Base-by-base conservation (phyloP, 768 basidiomycete genomes). In the Mycena vitilis region DNA sequence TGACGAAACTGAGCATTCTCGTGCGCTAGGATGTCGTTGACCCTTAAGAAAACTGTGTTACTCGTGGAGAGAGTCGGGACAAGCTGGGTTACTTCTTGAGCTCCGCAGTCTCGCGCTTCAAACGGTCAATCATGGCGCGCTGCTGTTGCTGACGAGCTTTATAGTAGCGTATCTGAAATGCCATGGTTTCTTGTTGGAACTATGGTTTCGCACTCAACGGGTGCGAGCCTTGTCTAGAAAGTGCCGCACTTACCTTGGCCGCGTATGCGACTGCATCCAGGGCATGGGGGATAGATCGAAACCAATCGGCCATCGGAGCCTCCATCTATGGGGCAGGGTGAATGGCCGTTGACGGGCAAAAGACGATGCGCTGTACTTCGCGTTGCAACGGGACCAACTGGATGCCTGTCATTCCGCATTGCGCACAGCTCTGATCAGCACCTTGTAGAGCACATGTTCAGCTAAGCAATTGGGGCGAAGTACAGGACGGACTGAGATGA, bases 101-200 rank as follows among this genome's bases (percentile, higher is more conserved):
- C 49, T 90, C 88, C 38, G 78, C 76, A 18, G 80, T 71, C 52
- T 89, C 87, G 5, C 79, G 79, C 72, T 85, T 88, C 11, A 89
- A 74, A 13, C 85, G 84, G 25, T 90, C 87, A 20, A 90, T 80
- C 13, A 86, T 68, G 5, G 75, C 77, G 10, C 87, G 83, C 59
- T 88, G 86, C 72, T 92, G 89, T 38, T 86, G 77, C 70, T 86
- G 85, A 69, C 88, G 87, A 13, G 80, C 75, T 70, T 87, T 89
- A 74, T 90, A 91, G 69, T 87, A 86, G 51, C 87, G 85, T 49
- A 93, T 85, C 68, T 93, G 88, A 37, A 86, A 82, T 6, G 89
- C 88, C 79, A 95, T 86, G 13, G 87, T 87, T 71, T 93, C 91
- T 79, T 92, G 88, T 78, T 95, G 94, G 73, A 94, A 94, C 93